Percentiles rank a stretch among this genome's conserved stretches.
phyloP scores from a whole-genome alignment of 441 rosid species.

The Codiaeum variegatum region DNA sequence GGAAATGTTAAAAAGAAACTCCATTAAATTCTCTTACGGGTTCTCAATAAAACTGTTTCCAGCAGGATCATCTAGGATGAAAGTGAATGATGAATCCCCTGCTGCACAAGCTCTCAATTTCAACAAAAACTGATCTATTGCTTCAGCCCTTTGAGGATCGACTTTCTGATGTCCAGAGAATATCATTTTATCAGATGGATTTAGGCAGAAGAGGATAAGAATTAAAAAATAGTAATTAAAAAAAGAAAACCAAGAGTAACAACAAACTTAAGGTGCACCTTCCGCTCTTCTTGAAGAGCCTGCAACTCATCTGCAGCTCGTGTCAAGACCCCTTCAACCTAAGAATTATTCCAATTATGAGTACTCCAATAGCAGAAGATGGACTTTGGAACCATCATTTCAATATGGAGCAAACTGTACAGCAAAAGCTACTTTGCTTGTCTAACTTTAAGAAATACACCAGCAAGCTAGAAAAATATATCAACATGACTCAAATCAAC shows the following conservation, averaged over 20 bases:
- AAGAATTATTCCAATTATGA: slow-evolving; percentile 12
- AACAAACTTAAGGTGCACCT: slow-evolving; percentile 36
- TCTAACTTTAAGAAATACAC: background rate
- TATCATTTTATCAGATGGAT: background rate
- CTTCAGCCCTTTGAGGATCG: slow-evolving; percentile 85
- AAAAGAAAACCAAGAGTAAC: slow-evolving; percentile 8
- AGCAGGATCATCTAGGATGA: slow-evolving; percentile 86
- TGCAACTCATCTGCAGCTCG: slow-evolving; percentile 80
- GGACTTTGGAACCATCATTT: background rate
- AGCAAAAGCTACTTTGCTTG: background rate
- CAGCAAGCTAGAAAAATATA: background rate
- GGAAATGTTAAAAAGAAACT: background rate
- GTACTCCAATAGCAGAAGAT: background rate
- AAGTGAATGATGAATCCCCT: slow-evolving; percentile 61
- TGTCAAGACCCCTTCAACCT: slow-evolving; percentile 83
- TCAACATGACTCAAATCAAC: background rate
- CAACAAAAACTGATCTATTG: slow-evolving; percentile 71
- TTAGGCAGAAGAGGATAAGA: background rate
- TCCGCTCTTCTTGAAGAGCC: slow-evolving; percentile 91
- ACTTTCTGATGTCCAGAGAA: slow-evolving; percentile 56
- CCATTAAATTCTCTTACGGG: slow-evolving; percentile 51
- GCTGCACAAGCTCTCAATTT: slow-evolving; percentile 78
- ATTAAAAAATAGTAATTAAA: background rate
- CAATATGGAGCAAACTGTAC: background rate
- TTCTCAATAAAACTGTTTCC: slow-evolving; percentile 98